Evolutionary conservation across 805 yeast species (phyloP).

Genomic region (Starmerella bacillaris): DNA sequence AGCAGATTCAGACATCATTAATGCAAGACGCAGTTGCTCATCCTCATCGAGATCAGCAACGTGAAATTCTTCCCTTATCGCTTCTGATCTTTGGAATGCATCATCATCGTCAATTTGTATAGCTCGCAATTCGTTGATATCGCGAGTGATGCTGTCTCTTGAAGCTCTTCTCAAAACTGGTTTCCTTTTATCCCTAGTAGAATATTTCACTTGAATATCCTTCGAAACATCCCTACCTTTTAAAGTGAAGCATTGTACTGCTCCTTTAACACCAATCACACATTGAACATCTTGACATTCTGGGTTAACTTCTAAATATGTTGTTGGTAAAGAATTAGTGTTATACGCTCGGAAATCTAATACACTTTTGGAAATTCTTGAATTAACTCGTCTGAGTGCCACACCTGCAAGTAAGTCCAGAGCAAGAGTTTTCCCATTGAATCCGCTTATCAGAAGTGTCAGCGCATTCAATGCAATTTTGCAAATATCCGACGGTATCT

Average conservation of each 20-base stretch:
- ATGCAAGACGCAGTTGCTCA: conserved; percentile 21
- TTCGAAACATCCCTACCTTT: too few species aligned
- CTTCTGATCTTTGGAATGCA: conserved; percentile 11
- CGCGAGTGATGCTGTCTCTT: conserved; percentile 2
- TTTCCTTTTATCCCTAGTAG: neutral
- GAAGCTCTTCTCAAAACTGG: neutral
- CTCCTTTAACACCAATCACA: conserved; percentile 17
- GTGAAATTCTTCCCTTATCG: conserved; percentile 8
- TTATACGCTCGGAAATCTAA: conserved; percentile 14
- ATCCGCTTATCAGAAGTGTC: conserved; percentile 19
- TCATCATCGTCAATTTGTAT: conserved; percentile 16
- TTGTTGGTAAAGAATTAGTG: conserved; percentile 16
- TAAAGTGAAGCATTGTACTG: too few species aligned
- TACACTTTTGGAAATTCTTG: conserved; percentile 18
- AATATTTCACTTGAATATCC: neutral
- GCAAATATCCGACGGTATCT: conserved; percentile 6
- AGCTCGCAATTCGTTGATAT: conserved; percentile 16
- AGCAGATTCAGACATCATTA: too few species aligned
- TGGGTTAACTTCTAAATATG: conserved; percentile 19
- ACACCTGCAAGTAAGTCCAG: conserved; percentile 19
- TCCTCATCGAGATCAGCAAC: conserved; percentile 18
- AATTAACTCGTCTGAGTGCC: conserved; percentile 17
- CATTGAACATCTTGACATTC: conserved; percentile 20
- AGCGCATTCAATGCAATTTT: conserved; percentile 20
- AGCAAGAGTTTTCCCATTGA: conserved; percentile 18